Evolutionary conservation across 176 grass and related monocot species (phyloP).

Genomic region (Musa schizocarpa): DNA sequence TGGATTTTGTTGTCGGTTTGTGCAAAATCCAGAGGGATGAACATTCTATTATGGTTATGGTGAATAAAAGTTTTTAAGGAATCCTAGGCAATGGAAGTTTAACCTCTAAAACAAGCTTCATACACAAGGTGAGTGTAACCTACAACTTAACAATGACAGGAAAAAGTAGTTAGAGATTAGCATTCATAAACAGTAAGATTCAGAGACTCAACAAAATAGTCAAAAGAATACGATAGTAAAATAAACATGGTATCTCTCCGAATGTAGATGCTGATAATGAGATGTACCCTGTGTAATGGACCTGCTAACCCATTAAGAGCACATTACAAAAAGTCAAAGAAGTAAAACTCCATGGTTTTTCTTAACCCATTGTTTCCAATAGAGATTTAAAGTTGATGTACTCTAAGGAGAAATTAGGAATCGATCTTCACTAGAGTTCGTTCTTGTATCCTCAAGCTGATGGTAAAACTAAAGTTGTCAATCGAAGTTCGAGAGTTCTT

Average conservation of each 20-base stretch:
- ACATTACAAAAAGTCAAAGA: slow-evolving; percentile 58
- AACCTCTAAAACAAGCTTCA: slow-evolving; percentile 78
- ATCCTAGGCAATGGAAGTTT: slow-evolving; percentile 62
- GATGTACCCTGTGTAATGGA: slow-evolving; percentile 71
- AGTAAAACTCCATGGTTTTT: slow-evolving; percentile 16
- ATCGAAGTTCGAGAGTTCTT: background rate
- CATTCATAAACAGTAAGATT: slow-evolving; percentile 39
- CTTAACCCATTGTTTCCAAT: background rate
- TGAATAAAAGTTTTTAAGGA: slow-evolving; percentile 7
- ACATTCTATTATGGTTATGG: background rate
- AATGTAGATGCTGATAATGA: slow-evolving; percentile 86
- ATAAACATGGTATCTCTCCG: slow-evolving; percentile 93
- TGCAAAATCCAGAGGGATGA: background rate
- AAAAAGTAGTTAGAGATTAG: slow-evolving; percentile 42
- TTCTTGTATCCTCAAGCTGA: background rate
- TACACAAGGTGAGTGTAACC: slow-evolving; percentile 49
- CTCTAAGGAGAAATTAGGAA: background rate
- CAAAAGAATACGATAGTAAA: slow-evolving; percentile 76
- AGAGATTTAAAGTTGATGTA: background rate
- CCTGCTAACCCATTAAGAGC: slow-evolving; percentile 97
- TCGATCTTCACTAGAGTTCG: background rate
- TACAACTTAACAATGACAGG: slow-evolving; percentile 44
- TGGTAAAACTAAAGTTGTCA: background rate
- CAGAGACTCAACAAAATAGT: slow-evolving; percentile 48
- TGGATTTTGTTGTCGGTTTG: background rate